Evolutionary conservation across 2,329 filamentous ascomycete genomes (phyloP).

Genomic region (Cladosporium velox): DNA sequence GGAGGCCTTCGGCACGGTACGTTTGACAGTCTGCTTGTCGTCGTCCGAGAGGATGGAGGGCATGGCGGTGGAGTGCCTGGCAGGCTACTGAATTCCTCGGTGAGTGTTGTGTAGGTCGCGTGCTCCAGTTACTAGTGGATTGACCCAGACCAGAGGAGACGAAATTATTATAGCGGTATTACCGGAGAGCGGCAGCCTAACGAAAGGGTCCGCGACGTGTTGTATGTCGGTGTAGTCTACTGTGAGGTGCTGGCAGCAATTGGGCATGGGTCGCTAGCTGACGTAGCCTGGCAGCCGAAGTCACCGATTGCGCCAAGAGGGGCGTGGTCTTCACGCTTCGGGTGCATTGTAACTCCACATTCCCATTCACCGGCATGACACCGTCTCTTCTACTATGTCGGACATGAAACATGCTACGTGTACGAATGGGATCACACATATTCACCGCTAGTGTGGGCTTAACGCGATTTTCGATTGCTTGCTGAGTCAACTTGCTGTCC

Average conservation of each 20-base stretch:
- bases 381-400: background rate
- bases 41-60: slow-evolving; percentile 78
- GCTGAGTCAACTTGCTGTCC: background rate
- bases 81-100: background rate
- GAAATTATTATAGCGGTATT: background rate
- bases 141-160: background rate
- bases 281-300: slow-evolving; percentile 6
- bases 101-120: slow-evolving; percentile 3
- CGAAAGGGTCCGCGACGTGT: slow-evolving; percentile 16
- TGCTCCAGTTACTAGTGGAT: slow-evolving; percentile 12
- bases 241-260: background rate
- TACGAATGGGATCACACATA: background rate
- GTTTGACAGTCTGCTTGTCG: slow-evolving; percentile 95
- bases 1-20: slow-evolving; percentile 85
- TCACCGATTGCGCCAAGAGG: slow-evolving; percentile 8
- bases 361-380: slow-evolving; percentile 8
- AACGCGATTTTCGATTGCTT: background rate
- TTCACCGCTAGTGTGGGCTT: background rate
- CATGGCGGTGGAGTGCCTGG: slow-evolving; percentile 37
- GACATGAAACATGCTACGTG: background rate
- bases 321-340: slow-evolving; percentile 5
- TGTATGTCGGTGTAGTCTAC: slow-evolving; percentile 6
- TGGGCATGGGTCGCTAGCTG: slow-evolving; percentile 3
- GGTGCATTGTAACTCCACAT: background rate
- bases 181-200: slow-evolving; percentile 8